Conservation (phyloP, 768 basidiomycete species). For the Boletellus sp. region DNA sequence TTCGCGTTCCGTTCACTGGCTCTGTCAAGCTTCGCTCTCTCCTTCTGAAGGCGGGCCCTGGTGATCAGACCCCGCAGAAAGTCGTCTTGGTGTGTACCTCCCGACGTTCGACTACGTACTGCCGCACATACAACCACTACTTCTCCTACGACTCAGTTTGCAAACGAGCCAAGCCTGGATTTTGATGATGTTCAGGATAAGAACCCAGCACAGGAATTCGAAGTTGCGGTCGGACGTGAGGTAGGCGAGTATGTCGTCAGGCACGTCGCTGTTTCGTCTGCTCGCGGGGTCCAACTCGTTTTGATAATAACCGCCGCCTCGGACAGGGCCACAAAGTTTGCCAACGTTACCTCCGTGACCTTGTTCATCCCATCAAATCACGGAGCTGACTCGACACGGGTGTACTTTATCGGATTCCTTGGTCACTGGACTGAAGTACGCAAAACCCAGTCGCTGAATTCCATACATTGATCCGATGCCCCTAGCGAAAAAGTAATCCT, state of each 20-base stretch:
- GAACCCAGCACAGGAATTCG: conserved; percentile 68
- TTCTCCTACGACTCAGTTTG: conserved; percentile 42
- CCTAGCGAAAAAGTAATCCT: conserved; percentile 71
- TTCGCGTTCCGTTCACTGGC: conserved; percentile 84
- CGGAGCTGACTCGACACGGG: conserved; percentile 68
- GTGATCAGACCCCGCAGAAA: conserved; percentile 70
- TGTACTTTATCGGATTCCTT: conserved; percentile 85
- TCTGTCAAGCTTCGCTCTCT: conserved; percentile 81
- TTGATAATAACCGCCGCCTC: background rate
- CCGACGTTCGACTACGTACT: background rate
- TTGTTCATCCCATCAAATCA: conserved; percentile 78
- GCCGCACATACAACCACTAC: background rate
- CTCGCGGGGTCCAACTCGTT: background rate
- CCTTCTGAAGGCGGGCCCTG: conserved; percentile 81
- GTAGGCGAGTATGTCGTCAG: conserved; percentile 84
- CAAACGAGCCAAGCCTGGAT: conserved; percentile 75
- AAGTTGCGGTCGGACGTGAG: conserved; percentile 65
- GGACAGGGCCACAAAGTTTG: conserved; percentile 78
- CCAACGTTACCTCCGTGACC: conserved; percentile 75
- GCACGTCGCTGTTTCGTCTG: conserved; percentile 38
- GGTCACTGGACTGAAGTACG: conserved; percentile 79
- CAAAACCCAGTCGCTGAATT: background rate
- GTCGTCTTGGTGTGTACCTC: conserved; percentile 57
- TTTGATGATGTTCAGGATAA: conserved; percentile 68
- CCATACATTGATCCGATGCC: background rate